Percentiles rank a stretch among this genome's conserved stretches.
These are phyloP conservation scores for Selenicereus undatus DNA, from an alignment of 148 eudicot species.

Conservation along the genomic window DNA sequence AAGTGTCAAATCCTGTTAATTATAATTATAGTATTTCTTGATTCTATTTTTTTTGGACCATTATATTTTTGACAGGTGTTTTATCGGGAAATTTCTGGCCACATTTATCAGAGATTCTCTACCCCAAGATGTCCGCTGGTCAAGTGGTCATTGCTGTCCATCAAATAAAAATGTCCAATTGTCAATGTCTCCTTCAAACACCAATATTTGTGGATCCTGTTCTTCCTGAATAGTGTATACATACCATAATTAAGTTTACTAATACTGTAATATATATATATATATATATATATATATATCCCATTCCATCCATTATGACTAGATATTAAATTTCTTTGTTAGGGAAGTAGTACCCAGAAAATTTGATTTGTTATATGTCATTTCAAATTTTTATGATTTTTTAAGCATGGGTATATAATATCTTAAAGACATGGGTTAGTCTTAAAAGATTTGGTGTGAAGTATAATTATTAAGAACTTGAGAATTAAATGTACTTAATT, in stretches of 20 bases:
- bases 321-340: no score
- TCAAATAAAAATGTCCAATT: background rate
- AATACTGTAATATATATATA: no score
- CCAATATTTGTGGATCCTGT: background rate
- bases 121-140: background rate
- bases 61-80: constrained; percentile 17
- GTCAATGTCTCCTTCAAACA: constrained; percentile 1
- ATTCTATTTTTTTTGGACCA: constrained; percentile 12
- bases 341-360: no score
- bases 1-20: background rate
- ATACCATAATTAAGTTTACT: background rate
- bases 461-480: no score
- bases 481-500: no score
- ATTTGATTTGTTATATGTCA: no score
- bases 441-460: no score
- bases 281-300: no score
- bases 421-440: no score
- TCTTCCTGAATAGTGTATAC: background rate
- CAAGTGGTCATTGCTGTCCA: background rate
- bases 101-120: background rate
- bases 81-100: background rate
- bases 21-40: background rate
- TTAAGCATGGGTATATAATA: no score
- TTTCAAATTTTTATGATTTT: no score
- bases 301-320: no score